These are phyloP conservation scores for Teratosphaeria viscida DNA, from an alignment of 2,329 filamentous ascomycete species.

Conservation along the genomic window DNA sequence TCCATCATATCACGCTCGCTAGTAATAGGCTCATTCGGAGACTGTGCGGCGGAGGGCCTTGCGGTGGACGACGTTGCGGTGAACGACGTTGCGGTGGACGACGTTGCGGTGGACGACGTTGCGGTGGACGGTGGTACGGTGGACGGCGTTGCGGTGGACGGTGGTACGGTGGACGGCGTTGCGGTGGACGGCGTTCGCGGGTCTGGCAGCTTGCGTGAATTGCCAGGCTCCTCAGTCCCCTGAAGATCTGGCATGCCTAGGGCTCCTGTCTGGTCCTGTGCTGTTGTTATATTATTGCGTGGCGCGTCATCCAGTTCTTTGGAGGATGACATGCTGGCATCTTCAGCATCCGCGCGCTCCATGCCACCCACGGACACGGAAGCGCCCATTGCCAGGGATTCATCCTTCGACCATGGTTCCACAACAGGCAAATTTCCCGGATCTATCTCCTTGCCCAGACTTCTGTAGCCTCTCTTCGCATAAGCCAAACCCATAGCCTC, in stretches of 20 bases:
- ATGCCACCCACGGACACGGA: neutral
- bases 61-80: too few species aligned
- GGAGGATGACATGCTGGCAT: neutral
- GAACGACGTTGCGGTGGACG: too few species aligned
- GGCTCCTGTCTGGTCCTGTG: neutral
- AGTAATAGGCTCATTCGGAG: neutral
- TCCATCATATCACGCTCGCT: neutral
- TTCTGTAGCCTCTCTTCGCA: slow-evolving; percentile 10
- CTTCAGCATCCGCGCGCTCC: neutral
- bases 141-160: too few species aligned
- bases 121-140: too few species aligned
- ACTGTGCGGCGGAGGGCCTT: neutral
- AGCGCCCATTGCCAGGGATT: slow-evolving; percentile 1
- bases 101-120: too few species aligned
- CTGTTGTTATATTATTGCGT: neutral
- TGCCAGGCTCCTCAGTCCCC: neutral
- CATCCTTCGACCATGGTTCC: neutral
- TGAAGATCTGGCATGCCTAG: neutral
- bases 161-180: too few species aligned
- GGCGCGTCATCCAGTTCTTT: too few species aligned
- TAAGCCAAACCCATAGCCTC: slow-evolving; percentile 10
- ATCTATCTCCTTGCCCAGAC: slow-evolving; percentile 6
- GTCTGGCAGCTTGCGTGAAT: neutral
- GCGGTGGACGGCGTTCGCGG: too few species aligned
- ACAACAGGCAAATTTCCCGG: neutral